Evolutionary conservation across 768 basidiomycete species (phyloP).

Genomic region (Nevesoporus exiguus): DNA sequence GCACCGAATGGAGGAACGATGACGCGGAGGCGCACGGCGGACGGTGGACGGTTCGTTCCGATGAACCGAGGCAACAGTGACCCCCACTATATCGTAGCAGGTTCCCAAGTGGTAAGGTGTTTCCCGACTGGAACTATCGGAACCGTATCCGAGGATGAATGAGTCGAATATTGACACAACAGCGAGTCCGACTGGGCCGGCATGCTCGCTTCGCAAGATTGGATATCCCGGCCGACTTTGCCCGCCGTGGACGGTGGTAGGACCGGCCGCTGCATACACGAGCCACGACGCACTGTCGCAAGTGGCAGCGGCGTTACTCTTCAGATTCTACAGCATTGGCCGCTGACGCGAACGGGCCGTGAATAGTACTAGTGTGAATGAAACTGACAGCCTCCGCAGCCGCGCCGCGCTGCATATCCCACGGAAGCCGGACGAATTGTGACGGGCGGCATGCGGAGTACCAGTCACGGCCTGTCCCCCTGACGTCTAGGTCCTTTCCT

Average conservation of each 20-base stretch:
- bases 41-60: conserved; percentile 2
- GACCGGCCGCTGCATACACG: not conserved
- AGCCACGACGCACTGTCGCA: not conserved
- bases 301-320: conserved; percentile 11
- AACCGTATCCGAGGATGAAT: conserved; percentile 3
- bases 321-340: not conserved
- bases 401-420: conserved; percentile 10
- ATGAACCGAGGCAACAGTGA: conserved; percentile 7
- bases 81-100: not conserved
- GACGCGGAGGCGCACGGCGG: conserved; percentile 3
- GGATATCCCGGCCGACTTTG: not conserved
- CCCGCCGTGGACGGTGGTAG: conserved; percentile 1
- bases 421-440: conserved; percentile 10
- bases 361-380: conserved; percentile 8
- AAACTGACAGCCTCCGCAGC: not conserved
- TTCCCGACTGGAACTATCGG: conserved; percentile 5
- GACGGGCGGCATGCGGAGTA: conserved; percentile 11
- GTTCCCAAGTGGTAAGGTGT: not conserved
- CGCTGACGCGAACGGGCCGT: not conserved
- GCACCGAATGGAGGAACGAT: conserved; percentile 1
- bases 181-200: conserved; percentile 9
- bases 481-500: conserved; percentile 12
- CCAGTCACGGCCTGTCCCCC: not conserved
- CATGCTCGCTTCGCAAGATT: not conserved
- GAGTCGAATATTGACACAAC: not conserved